Evolutionary conservation across 2,329 filamentous ascomycete species (phyloP).

Genomic region (Aspergillus chevalieri): DNA sequence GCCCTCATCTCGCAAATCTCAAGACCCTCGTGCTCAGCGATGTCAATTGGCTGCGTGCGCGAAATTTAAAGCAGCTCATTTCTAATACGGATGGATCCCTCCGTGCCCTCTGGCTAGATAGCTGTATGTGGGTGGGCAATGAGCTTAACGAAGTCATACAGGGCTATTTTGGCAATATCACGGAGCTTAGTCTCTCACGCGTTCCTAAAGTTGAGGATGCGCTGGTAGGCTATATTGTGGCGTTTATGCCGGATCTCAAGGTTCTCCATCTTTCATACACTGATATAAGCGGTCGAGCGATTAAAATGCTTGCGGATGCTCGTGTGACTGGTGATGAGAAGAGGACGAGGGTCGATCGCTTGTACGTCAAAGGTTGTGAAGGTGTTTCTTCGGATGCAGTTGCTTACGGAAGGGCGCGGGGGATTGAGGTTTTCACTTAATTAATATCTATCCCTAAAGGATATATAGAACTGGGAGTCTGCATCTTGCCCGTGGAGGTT

Average conservation of each 20-base stretch:
- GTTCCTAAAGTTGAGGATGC: slow-evolving; percentile 22
- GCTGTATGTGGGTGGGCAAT: slow-evolving; percentile 18
- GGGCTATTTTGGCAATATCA: slow-evolving; percentile 15
- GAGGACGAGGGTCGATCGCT: slow-evolving; percentile 15
- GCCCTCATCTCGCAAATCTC: slow-evolving; percentile 15
- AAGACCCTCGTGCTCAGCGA: slow-evolving; percentile 24
- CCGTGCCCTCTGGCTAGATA: slow-evolving; percentile 20
- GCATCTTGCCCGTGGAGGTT: too few species aligned
- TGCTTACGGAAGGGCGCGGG: slow-evolving; percentile 25
- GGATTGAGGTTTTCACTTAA: slow-evolving; percentile 22
- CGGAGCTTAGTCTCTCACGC: slow-evolving; percentile 24
- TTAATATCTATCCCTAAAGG: not conserved
- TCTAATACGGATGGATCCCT: slow-evolving; percentile 16
- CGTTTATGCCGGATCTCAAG: slow-evolving; percentile 22
- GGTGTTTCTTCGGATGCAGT: slow-evolving; percentile 28
- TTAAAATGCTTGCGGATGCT: slow-evolving; percentile 28
- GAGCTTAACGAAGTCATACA: slow-evolving; percentile 12
- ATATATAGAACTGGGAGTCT: not conserved
- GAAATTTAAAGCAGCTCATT: slow-evolving; percentile 12
- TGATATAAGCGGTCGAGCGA: slow-evolving; percentile 26
- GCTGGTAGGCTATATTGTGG: slow-evolving; percentile 12
- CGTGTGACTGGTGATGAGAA: slow-evolving; percentile 4
- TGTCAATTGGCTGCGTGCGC: slow-evolving; percentile 15
- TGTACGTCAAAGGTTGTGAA: slow-evolving; percentile 24
- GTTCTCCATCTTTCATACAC: slow-evolving; percentile 30